Conservation (phyloP, 768 basidiomycete species). For the Dacryopinax primogenitus region DNA sequence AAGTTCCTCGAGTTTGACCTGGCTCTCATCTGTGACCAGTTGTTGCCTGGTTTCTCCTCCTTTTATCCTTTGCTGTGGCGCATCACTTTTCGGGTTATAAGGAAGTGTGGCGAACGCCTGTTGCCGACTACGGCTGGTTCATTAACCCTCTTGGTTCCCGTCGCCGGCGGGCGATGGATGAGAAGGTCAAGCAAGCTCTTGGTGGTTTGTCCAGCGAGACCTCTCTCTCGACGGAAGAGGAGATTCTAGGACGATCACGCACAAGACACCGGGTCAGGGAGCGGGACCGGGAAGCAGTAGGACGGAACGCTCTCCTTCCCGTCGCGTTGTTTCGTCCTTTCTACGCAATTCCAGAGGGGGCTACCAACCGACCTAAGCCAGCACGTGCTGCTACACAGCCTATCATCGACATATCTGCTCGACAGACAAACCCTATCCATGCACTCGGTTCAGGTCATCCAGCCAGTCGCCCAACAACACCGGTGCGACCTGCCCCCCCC, state of each 20-base stretch:
- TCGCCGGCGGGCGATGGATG: not conserved
- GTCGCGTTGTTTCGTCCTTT: not conserved
- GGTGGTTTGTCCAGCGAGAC: not conserved
- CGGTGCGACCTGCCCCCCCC: not conserved
- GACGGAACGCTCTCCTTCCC: not conserved
- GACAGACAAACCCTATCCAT: not conserved
- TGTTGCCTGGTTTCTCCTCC: not conserved
- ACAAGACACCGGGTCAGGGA: not conserved
- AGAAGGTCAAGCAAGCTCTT: constrained; percentile 1
- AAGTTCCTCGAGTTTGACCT: not conserved
- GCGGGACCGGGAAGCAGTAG: not conserved
- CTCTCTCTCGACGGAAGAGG: not conserved
- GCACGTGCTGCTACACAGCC: not conserved
- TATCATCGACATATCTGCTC: not conserved
- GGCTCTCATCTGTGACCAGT: not conserved
- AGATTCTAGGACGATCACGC: not conserved
- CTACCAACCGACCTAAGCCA: not conserved
- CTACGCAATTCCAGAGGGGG: not conserved
- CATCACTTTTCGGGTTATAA: constrained; percentile 1
- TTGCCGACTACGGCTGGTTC: not conserved
- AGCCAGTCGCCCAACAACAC: not conserved
- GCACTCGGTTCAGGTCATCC: too few species aligned
- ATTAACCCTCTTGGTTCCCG: not conserved
- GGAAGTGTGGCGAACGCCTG: not conserved
- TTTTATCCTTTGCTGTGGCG: not conserved